phyloP scores from a whole-genome alignment of 1,284 basidiomycete genomes.

The Trichosporon ovoides region DNA sequence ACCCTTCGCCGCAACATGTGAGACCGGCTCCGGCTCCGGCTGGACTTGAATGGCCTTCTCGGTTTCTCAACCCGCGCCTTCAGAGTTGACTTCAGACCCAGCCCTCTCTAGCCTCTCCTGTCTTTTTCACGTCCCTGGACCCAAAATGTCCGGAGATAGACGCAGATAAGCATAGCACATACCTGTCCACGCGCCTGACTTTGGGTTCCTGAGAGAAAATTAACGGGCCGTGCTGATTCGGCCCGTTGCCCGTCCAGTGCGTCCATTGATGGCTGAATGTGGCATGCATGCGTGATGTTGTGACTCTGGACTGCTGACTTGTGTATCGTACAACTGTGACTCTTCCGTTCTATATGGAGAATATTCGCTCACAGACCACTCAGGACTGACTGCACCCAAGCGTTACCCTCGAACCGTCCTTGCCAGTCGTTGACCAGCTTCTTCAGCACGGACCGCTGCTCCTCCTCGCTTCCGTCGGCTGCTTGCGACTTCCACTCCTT shows the following conservation, averaged over 20 bases:
- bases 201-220: neutral
- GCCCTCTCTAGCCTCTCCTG: no score
- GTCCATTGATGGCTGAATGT: no score
- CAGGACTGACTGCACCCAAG: constrained; percentile 68
- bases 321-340: neutral
- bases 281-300: no score
- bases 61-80: no score
- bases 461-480: constrained; percentile 52
- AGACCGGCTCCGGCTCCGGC: no score
- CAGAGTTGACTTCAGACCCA: no score
- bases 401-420: constrained; percentile 64
- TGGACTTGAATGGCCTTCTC: no score
- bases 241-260: no score
- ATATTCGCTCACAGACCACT: constrained; percentile 50
- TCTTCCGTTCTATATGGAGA: neutral
- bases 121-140: no score
- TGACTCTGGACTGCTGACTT: neutral
- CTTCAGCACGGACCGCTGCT: constrained; percentile 63
- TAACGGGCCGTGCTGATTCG: no score
- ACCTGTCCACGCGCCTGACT: neutral
- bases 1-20: no score
- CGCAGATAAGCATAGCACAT: neutral
- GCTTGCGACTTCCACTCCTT: constrained; percentile 60
- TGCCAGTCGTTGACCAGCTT: constrained; percentile 63
- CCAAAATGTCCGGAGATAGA: no score